Evolutionary conservation across 2,329 filamentous ascomycete genomes (phyloP).

Genomic region (Paecilomyces sp.): DNA sequence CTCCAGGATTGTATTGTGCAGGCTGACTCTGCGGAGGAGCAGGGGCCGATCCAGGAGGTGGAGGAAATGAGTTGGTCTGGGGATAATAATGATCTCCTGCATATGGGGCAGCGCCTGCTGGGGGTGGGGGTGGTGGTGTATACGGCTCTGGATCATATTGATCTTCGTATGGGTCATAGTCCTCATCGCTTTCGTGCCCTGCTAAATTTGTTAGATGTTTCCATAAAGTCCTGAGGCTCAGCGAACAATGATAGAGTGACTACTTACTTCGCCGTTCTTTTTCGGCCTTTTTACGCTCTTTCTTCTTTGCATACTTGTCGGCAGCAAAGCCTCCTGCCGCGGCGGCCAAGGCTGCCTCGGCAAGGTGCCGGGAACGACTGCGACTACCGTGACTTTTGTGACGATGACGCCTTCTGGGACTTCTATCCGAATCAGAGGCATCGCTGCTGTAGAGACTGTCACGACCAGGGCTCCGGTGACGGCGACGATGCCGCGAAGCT

Average conservation of each 20-base stretch:
- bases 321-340: conserved; percentile 51
- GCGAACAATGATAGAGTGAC: neutral
- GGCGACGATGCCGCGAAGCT: conserved; percentile 25
- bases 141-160: conserved; percentile 33
- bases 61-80: conserved; percentile 34
- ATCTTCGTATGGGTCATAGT: conserved; percentile 34
- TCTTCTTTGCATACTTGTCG: conserved; percentile 50
- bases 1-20: conserved; percentile 28
- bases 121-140: conserved; percentile 24
- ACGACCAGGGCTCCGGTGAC: conserved; percentile 42
- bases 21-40: conserved; percentile 12
- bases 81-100: conserved; percentile 32
- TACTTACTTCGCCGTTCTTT: conserved; percentile 45
- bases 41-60: conserved; percentile 30
- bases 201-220: conserved; percentile 1
- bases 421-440: conserved; percentile 31
- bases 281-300: conserved; percentile 50
- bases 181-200: conserved; percentile 23
- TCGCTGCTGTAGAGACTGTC: conserved; percentile 26
- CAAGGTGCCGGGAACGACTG: conserved; percentile 38
- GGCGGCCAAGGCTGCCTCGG: conserved; percentile 51
- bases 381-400: conserved; percentile 25
- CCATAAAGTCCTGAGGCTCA: neutral
- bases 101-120: conserved; percentile 19
- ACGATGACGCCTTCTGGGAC: conserved; percentile 21